phyloP scores from a whole-genome alignment of 805 yeast species.

The Candida nanaspora region DNA sequence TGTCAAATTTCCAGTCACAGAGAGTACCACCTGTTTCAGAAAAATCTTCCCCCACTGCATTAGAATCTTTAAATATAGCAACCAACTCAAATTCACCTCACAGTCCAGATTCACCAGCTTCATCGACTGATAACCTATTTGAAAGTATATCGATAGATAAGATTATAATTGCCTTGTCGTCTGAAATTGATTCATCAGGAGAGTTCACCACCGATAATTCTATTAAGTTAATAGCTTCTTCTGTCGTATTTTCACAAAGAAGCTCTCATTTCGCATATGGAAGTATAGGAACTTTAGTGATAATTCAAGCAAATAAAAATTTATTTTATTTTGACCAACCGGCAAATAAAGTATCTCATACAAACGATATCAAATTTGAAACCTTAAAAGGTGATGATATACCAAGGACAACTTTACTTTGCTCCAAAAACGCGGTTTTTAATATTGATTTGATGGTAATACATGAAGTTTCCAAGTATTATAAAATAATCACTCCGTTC shows the following conservation, averaged over 20 bases:
- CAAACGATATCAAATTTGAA: conserved; percentile 51
- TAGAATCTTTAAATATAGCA: too few species aligned
- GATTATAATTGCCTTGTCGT: conserved; percentile 36
- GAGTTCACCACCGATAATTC: conserved; percentile 30
- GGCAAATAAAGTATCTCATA: conserved; percentile 10
- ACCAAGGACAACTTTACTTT: conserved; percentile 29
- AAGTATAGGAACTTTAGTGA: conserved; percentile 30
- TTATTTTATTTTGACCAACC: conserved; percentile 22
- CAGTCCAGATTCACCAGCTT: neutral
- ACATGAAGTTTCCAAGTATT: conserved; percentile 5
- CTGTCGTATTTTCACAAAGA: conserved; percentile 36
- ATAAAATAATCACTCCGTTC: conserved; percentile 9
- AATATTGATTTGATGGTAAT: conserved; percentile 10
- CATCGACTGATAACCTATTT: conserved; percentile 17
- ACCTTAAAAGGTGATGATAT: conserved; percentile 20
- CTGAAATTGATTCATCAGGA: conserved; percentile 37
- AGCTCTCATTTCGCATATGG: conserved; percentile 39
- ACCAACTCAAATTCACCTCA: neutral
- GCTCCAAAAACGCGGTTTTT: conserved; percentile 34
- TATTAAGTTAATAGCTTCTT: conserved; percentile 19
- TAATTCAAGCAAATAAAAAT: conserved; percentile 17
- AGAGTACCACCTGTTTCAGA: too few species aligned
- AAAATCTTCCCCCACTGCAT: too few species aligned
- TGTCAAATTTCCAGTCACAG: too few species aligned
- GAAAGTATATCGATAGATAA: conserved; percentile 30